Percentiles rank a stretch among this genome's conserved stretches.
phyloP scores from a whole-genome alignment of 225 moss, liverwort and hornwort species.

The Polytrichum formosum region DNA sequence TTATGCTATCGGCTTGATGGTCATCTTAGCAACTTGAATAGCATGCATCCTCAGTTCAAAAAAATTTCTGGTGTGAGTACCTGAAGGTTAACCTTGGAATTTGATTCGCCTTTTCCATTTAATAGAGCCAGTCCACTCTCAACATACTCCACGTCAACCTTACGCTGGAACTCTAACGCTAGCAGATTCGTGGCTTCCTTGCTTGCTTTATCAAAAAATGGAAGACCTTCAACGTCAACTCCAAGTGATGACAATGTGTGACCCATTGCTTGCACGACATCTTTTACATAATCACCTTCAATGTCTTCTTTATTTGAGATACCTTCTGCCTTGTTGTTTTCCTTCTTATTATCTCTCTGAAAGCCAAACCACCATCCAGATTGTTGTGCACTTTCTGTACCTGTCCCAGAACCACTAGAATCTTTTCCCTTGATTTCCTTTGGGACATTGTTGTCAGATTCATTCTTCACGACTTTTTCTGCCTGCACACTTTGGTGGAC shows the following conservation, averaged over 20 bases:
- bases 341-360: constrained; percentile 12
- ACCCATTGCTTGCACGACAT: constrained; percentile 38
- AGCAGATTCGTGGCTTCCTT: constrained; percentile 36
- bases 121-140: constrained; percentile 54
- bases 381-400: constrained; percentile 2
- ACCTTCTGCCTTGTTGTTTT: constrained; percentile 13
- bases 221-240: constrained; percentile 32
- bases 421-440: constrained; percentile 1
- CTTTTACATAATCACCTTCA: constrained; percentile 34
- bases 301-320: constrained; percentile 16
- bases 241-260: constrained; percentile 37
- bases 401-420: constrained; percentile 1
- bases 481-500: constrained; percentile 2
- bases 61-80: too few relatives aligned
- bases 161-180: constrained; percentile 45
- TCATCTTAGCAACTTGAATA: too few relatives aligned
- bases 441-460: constrained; percentile 4
- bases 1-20: too few relatives aligned
- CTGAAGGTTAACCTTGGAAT: too few relatives aligned
- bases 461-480: constrained; percentile 9
- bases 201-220: constrained; percentile 37
- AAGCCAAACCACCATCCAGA: constrained; percentile 33
- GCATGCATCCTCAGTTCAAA: too few relatives aligned
- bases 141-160: constrained; percentile 59
- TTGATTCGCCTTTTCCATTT: constrained; percentile 14